phyloP scores from a whole-genome alignment of 2,329 filamentous ascomycete genomes.

The Paramyrothecium sp. region DNA sequence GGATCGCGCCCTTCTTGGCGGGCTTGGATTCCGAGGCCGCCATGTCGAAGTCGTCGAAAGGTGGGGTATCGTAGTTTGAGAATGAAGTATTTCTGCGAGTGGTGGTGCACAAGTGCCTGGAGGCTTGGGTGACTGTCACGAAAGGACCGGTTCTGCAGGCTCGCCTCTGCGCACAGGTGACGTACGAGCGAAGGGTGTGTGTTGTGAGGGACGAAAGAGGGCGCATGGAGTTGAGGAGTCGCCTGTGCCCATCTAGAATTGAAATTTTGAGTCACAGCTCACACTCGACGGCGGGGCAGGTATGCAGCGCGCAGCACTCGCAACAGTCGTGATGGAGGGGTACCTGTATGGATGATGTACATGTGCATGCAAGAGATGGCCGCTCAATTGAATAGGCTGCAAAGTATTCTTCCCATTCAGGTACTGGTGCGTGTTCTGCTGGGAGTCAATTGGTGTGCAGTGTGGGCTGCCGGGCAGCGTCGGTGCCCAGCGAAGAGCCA shows the following conservation, averaged over 20 bases:
- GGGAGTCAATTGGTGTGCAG: background rate
- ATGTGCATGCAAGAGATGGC: background rate
- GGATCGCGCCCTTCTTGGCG: constrained; percentile 9
- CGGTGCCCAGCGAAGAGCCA: background rate
- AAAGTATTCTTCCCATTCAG: background rate
- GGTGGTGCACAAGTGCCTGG: background rate
- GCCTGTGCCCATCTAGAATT: background rate
- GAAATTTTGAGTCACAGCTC: background rate
- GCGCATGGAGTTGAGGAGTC: background rate
- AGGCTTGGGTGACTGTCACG: background rate
- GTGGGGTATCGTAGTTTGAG: background rate
- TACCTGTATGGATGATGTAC: background rate
- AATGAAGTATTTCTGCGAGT: background rate
- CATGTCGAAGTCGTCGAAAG: background rate
- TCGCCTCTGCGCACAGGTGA: background rate
- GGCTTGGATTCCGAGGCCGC: constrained; percentile 58
- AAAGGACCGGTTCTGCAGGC: background rate
- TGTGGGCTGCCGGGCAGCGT: background rate
- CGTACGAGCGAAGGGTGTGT: background rate
- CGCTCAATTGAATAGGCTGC: background rate
- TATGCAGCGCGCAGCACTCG: background rate
- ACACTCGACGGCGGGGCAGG: background rate
- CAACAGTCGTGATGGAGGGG: background rate
- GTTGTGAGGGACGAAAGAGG: background rate
- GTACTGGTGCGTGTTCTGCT: background rate